Base-by-base conservation (phyloP, 164 flowering plant genomes). In the Piper longum region DNA sequence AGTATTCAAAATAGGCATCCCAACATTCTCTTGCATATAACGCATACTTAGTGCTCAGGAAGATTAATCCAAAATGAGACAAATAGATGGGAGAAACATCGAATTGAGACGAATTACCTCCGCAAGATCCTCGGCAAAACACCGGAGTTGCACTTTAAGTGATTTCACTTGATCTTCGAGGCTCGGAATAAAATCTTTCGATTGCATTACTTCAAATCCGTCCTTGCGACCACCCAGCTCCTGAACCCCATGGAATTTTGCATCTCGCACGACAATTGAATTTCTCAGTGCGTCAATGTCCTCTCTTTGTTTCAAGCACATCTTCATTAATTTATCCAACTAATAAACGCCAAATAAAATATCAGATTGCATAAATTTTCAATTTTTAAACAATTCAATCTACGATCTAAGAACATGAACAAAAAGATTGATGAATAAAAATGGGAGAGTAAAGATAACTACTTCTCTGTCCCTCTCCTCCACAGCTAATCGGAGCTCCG, bases 231-330 rank as follows among this genome's bases (percentile, higher is more conserved):
- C 85, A 43, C 89, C 55, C 6, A 87, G 67, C 16, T 78, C 83
- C 12, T 85, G 84, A 67, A 87, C 85, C 64, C 86, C 89, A 44
- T 81, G 75, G 64, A 78, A 81, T 82, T 75, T 79, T 2, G 70
- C 89, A 65, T 93, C 97, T 0, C 96, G 97, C 64, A 89, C 86
- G 60, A 89, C 61, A 44, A 86, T 69, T 3, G 96, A 85, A 69
- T 70, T 81, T 73, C 88, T 93, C 43, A 93, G 67, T 4, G 87
- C 66, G 71, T 88, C 90, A 54, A 92, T 85, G 72, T 89, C 96
- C 70, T 88, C 91, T 72, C 96, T 85, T 75, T 89, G 98, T 67
- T 79, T 85, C 77, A 92, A 65, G 71, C 98, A 92, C 76, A 92
- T 69, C 74, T 89, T 90, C 72, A 86, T 89, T 75, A 92, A 68